Evolutionary conservation across 371 early-diverging fungal species (phyloP).

Genomic region (Thermomucor indicae-seudaticae): DNA sequence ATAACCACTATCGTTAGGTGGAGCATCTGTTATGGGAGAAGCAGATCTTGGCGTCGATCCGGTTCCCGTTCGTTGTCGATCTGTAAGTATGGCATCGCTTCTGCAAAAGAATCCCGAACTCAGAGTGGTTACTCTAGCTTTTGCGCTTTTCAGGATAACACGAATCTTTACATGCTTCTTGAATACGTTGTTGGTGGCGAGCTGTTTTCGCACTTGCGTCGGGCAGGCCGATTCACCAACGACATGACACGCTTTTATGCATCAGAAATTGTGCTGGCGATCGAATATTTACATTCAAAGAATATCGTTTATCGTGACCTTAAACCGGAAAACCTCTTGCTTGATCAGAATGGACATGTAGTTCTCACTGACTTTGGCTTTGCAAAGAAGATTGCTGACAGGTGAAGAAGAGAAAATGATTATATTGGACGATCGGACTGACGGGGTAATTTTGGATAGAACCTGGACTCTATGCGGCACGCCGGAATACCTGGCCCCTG

Average conservation of each 20-base stretch:
- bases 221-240: conserved; percentile 85
- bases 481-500: conserved; percentile 98
- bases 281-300: conserved; percentile 73
- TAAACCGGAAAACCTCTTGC: conserved; percentile 92
- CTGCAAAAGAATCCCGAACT: background rate
- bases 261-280: conserved; percentile 72
- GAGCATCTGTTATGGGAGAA: conserved; percentile 94
- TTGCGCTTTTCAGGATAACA: conserved; percentile 88
- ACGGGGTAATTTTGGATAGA: background rate
- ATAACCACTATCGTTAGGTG: conserved; percentile 31
- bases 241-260: conserved; percentile 86
- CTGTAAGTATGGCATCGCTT: conserved; percentile 37
- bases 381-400: conserved; percentile 78
- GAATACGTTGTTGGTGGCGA: conserved; percentile 98
- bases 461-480: conserved; percentile 98
- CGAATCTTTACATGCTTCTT: conserved; percentile 89
- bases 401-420: background rate
- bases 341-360: conserved; percentile 91
- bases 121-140: conserved; percentile 43
- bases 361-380: conserved; percentile 99
- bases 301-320: conserved; percentile 95
- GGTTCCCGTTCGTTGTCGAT: conserved; percentile 90
- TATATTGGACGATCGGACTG: conserved; percentile 14
- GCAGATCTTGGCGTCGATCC: conserved; percentile 77
- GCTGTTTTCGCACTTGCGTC: conserved; percentile 92